phyloP scores from a whole-genome alignment of 768 basidiomycete genomes.

The Phanerodontia chrysosporium region DNA sequence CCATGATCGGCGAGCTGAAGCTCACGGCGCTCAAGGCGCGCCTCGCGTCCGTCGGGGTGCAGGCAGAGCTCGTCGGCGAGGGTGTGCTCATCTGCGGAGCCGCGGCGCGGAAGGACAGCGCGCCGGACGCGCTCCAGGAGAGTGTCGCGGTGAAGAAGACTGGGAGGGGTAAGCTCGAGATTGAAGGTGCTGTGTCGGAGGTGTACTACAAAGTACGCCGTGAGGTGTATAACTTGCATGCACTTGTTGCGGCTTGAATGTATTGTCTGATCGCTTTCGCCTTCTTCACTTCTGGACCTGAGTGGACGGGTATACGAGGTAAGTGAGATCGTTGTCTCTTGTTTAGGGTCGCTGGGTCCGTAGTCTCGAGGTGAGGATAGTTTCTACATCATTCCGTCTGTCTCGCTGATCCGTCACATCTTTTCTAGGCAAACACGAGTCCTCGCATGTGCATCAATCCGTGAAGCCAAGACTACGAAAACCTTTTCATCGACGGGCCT shows the following conservation, averaged over 20 bases:
- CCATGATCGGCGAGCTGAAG: slow-evolving; percentile 97
- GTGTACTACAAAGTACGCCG: slow-evolving; percentile 86
- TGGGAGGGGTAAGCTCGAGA: slow-evolving; percentile 76
- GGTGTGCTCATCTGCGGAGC: slow-evolving; percentile 88
- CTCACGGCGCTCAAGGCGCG: slow-evolving; percentile 84
- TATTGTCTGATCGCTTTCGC: slow-evolving; percentile 2
- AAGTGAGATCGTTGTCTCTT: no score
- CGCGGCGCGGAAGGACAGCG: slow-evolving; percentile 40
- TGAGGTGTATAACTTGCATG: slow-evolving; percentile 89
- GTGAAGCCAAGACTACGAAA: background rate
- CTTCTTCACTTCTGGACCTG: no score
- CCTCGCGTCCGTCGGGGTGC: slow-evolving; percentile 69
- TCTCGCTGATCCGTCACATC: no score
- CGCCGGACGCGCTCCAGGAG: slow-evolving; percentile 48
- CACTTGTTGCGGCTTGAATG: slow-evolving; percentile 68
- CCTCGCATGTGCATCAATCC: no score
- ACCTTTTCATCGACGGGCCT: background rate
- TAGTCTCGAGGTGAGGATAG: no score
- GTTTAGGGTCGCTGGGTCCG: background rate
- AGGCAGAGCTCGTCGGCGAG: slow-evolving; percentile 95
- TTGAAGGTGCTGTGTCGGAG: slow-evolving; percentile 86
- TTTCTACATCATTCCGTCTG: no score
- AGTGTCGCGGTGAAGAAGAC: slow-evolving; percentile 88
- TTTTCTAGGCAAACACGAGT: no score
- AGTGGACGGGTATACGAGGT: no score